A percentile compares a stretch with the other conserved stretches of the same genome.
Evolutionary conservation across 139 green algal genomes (phyloP).

Genomic region (Gonium pectorale): DNA sequence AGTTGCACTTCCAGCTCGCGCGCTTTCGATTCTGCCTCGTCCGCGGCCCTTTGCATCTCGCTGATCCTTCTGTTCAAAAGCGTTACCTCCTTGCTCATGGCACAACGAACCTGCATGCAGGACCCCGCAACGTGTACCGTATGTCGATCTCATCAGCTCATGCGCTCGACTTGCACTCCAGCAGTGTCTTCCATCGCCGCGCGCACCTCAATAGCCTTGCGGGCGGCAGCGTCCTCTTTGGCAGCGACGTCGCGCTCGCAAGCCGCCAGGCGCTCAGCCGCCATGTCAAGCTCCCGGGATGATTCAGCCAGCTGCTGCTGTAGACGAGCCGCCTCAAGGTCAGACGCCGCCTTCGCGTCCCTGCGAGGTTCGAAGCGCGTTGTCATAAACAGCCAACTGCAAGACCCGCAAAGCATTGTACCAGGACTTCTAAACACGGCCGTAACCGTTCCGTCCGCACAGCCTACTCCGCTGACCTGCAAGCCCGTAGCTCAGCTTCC

Average conservation of each 20-base stretch:
- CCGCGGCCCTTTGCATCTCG: conserved; percentile 36
- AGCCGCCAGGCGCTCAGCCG: conserved; percentile 12
- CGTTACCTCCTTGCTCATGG: conserved; percentile 51
- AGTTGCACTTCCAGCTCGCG: conserved; percentile 28
- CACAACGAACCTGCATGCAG: conserved; percentile 45
- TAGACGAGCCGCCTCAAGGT: conserved; percentile 52
- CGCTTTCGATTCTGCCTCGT: conserved; percentile 21
- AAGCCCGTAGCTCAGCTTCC: conserved; percentile 54
- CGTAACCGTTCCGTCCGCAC: no score
- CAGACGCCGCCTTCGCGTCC: conserved; percentile 15
- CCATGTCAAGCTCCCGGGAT: conserved; percentile 4
- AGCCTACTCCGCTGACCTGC: conserved; percentile 31
- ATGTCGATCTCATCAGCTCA: no score
- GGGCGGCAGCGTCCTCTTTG: conserved; percentile 30
- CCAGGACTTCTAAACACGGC: no score
- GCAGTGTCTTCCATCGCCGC: neutral
- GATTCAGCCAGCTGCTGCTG: conserved; percentile 51
- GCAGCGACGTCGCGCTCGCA: conserved; percentile 27
- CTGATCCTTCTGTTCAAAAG: conserved; percentile 26
- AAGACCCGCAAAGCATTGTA: no score
- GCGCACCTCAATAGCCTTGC: conserved; percentile 44
- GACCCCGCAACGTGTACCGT: no score
- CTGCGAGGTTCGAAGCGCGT: neutral
- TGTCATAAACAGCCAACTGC: no score
- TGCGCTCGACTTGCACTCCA: neutral